A percentile compares a stretch with the other conserved stretches of the same genome.
These are phyloP conservation scores for Anthracocystis panici-leucophaei DNA, from an alignment of 1,284 basidiomycete species.

Conservation along the genomic window DNA sequence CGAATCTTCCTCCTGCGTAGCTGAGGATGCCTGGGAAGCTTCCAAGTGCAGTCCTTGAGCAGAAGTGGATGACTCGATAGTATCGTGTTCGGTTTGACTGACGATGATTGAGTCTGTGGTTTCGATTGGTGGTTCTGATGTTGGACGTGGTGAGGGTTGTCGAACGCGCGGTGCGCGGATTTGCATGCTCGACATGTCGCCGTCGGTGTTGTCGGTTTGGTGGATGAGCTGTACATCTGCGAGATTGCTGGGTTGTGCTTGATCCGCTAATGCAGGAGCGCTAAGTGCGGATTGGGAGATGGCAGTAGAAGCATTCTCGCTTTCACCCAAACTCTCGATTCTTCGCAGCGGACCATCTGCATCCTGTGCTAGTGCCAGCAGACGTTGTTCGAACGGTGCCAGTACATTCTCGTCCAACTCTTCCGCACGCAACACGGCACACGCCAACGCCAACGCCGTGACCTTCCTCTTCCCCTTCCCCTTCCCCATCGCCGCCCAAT, in stretches of 20 bases:
- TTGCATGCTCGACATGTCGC: slow-evolving; percentile 28
- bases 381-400: slow-evolving; percentile 25
- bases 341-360: slow-evolving; percentile 8
- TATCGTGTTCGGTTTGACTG: slow-evolving; percentile 14
- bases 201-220: not conserved
- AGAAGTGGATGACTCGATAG: slow-evolving; percentile 20
- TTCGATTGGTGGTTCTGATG: not conserved
- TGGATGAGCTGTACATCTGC: not conserved
- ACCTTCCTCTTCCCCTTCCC: not conserved
- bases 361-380: slow-evolving; percentile 19
- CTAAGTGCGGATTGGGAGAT: not conserved
- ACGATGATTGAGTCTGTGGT: slow-evolving; percentile 24
- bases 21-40: slow-evolving; percentile 13
- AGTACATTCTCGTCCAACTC: slow-evolving; percentile 27
- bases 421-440: slow-evolving; percentile 28
- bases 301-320: not conserved
- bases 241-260: not conserved
- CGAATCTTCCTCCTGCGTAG: slow-evolving; percentile 46
- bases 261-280: not conserved
- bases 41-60: not conserved
- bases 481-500: not conserved
- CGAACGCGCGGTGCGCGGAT: slow-evolving; percentile 14
- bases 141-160: not conserved
- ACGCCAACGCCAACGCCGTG: slow-evolving; percentile 20
- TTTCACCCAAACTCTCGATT: slow-evolving; percentile 17